Base-by-base conservation (phyloP, 179 eudicot genomes). In the Camellia oleifera region DNA sequence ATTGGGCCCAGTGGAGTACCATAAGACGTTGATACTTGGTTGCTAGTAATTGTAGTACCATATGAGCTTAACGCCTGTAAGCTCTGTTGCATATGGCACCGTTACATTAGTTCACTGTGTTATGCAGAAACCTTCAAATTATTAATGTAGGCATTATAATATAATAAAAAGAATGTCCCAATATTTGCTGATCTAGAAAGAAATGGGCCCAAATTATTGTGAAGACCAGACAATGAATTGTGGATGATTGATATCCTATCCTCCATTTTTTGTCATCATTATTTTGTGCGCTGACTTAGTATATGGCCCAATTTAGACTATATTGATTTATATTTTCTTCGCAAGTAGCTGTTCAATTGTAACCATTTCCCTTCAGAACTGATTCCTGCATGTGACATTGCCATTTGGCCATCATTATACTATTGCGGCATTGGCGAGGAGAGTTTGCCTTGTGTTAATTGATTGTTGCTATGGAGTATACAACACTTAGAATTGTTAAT, bases 211-310 rank as follows among this genome's bases (percentile, higher is more conserved):
- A 32, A 32, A 32, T 32, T 32, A 1, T n/a, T 58, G 15, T 58
- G 53, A 67, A 75, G 14, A 75, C 67, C 66, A 58, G 60, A 60
- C 32, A 75, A 67, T n/a, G 53, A 57, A 53, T 9, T 44, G 15
- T 40, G 53, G 67, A 60, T 75, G 23, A 40, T n/a, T 58, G 67
- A 75, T 32, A 32, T 32, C 40, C 40, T 32, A n/a, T 58, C 67
- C 67, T 57, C 62, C 63, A 73, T 60, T 4, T 32, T 60, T 14
- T 75, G 11, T 42, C 32, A 60, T 44, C 56, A 58, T 42, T 42
- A 46, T 7, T 46, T 10, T 15, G 13, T 8, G 53, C 2, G 44
- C 44, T 54, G 62, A 12, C 17, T 23, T 12, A 73, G 76, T 26
- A 73, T 50, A 32, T 56, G n/a, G 4, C n/a, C 50, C n/a, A 67